Conservation (phyloP, 306 rosid species). For the Spatholobus suberectus region DNA sequence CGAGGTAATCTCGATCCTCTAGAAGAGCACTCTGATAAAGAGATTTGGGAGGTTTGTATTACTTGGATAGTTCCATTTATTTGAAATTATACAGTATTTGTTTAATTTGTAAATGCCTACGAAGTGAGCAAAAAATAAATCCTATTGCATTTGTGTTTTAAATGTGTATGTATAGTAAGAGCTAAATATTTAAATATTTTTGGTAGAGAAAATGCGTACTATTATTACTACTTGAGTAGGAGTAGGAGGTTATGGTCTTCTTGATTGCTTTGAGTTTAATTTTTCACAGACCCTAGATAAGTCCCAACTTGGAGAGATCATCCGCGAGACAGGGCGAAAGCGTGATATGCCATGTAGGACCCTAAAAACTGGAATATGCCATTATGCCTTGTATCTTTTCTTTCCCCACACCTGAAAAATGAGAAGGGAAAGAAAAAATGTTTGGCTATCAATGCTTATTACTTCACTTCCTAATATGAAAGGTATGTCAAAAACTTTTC, state of each 20-base stretch:
- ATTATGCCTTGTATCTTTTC: background rate
- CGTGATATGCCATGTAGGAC: constrained; percentile 77
- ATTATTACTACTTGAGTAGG: background rate
- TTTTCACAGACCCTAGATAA: constrained; percentile 80
- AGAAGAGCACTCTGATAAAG: constrained; percentile 85
- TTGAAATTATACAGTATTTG: background rate
- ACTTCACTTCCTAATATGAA: constrained; percentile 71
- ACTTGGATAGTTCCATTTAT: constrained; percentile 26
- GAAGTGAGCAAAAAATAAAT: background rate
- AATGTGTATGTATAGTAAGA: background rate
- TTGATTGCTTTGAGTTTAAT: constrained; percentile 28
- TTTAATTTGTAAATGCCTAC: constrained; percentile 17
- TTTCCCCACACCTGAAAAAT: background rate
- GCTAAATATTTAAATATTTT: background rate
- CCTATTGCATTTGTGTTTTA: background rate
- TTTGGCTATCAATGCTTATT: constrained; percentile 61
- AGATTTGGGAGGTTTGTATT: constrained; percentile 78
- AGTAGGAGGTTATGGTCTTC: constrained; percentile 21
- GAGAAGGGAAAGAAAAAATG: background rate
- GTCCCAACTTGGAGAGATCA: constrained; percentile 81
- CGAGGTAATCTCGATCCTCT: constrained; percentile 89
- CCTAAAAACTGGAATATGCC: background rate
- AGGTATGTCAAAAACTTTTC: constrained; percentile 50
- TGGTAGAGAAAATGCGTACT: background rate
- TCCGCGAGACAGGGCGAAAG: constrained; percentile 70